Conservation (phyloP, 768 basidiomycete genomes). For the Vishniacozyma victoriae region DNA sequence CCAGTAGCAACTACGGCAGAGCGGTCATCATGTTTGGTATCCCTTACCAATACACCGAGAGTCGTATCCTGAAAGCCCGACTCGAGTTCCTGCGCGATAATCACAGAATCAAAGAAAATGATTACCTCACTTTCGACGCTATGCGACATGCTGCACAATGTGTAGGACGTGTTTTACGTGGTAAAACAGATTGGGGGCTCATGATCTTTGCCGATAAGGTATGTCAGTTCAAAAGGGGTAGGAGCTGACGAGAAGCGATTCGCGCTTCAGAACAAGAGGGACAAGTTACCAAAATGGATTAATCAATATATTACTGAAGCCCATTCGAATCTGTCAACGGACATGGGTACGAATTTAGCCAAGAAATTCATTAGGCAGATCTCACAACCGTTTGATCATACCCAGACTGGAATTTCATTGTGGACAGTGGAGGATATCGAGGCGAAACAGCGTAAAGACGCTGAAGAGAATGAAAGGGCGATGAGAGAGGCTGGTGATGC, state of each 20-base stretch:
- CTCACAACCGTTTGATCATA: slow-evolving; percentile 94
- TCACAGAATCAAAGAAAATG: slow-evolving; percentile 95
- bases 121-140: slow-evolving; percentile 97
- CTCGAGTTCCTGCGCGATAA: slow-evolving; percentile 97
- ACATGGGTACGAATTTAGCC: slow-evolving; percentile 90
- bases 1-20: slow-evolving; percentile 72
- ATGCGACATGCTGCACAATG: slow-evolving; percentile 99
- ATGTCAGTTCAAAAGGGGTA: slow-evolving; percentile 10
- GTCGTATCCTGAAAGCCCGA: slow-evolving; percentile 91
- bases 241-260: no score
- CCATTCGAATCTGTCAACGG: slow-evolving; percentile 92
- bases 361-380: slow-evolving; percentile 98
- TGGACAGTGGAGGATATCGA: slow-evolving; percentile 93
- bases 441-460: slow-evolving; percentile 75
- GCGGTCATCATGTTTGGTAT: slow-evolving; percentile 99
- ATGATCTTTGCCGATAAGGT: slow-evolving; percentile 99
- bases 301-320: slow-evolving; percentile 99
- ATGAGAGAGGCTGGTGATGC: slow-evolving; percentile 49
- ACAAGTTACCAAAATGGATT: slow-evolving; percentile 96
- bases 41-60: slow-evolving; percentile 97
- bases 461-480: slow-evolving; percentile 54
- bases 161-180: slow-evolving; percentile 92
- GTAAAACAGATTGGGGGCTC: slow-evolving; percentile 98
- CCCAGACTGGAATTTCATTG: slow-evolving; percentile 85
- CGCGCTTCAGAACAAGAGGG: slow-evolving; percentile 53